Base-by-base conservation (phyloP, 345 rosid species). In the Acer campestre region DNA sequence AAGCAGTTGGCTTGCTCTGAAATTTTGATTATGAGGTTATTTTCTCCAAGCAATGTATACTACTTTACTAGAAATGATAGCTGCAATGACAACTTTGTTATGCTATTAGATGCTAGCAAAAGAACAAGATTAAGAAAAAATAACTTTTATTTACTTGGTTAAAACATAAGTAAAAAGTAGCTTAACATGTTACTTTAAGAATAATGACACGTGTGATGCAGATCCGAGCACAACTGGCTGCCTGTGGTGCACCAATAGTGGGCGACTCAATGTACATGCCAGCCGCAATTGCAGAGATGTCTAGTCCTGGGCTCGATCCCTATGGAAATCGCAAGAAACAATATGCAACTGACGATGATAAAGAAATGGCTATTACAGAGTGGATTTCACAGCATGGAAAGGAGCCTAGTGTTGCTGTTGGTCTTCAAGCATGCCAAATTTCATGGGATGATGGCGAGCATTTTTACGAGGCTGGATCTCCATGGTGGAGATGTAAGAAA, bases 181-280 rank as follows among this genome's bases (percentile, higher is more conserved):
- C 69, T 23, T 40, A 13, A 70, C 44, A 69, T 14, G 25, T 59
- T 59, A 61, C 17, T 63, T 53, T 62, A 63, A 59, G 71, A 65
- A 44, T 68, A 74, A 68, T 63, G 5, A 10, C 10, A 27, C 59
- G 22, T 67, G 44, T 76, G 81, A 16, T 81, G 87, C 91, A 93
- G 98, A 85, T 95, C 67, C 91, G 98, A 59, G 91, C 97, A 7
- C 99, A 95, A 85, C 82, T 93, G 78, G 95, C 98, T 79, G 95
- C 98, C 66, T 82, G 83, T 88, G 98, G 93, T 76, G 91, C 96
- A 42, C 98, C 98, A 3, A 79, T 95, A 64, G 90, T 95, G 80
- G 99, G 97, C 27, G 99, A 95, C 86, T 87, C 99, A 7, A 89
- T 90, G 87, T 95, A 95, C 88, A 92, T 89, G 98, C 92, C 97